Base-by-base conservation (phyloP, 1,284 basidiomycete genomes). In the Sporisorium sorghi region DNA sequence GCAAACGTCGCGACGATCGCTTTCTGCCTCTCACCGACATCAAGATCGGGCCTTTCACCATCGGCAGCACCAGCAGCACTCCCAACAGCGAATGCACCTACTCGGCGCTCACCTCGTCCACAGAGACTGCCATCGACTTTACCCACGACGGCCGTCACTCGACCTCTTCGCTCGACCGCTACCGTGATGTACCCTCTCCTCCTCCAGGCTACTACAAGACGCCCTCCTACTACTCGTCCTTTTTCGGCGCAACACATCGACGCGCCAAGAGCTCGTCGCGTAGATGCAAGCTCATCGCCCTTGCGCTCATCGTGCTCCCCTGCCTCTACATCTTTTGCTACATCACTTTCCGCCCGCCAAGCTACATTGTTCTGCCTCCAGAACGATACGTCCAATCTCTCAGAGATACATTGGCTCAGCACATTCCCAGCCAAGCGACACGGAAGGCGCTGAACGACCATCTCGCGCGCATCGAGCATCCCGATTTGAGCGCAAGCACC, bases 131-230 rank as follows among this genome's bases (percentile, higher is more conserved):
- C 33, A 52, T 60, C 54, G 60, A 64, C 28, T 35, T 58, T 6
- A 53, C 71, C 1, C 55, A 59, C n/a, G 35, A 23, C 48, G 37
- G 50, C 23, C 53, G 58, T 7, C 23, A 57, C 26, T 70, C 62
- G 14, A n/a, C 52, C 1, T 53, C 43, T 21, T 58, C 55, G 8
- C 47, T 62, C 33, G 69, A 63, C 24, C 35, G 21, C n/a, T 59
- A 58, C 39, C 26, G 23, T 12, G 51, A 43, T n/a, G 35, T 60
- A 14, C 24, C 42, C 1, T 64, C 70, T 3, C 63, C 66, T 42
- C 74, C 72, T 10, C 62, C 70, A 15, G 62, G 70, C 59, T 72
- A 72, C 62, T 68, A 72, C 49, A 60, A 65, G 44, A 54, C 58
- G 19, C 66, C 72, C 8, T 62, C 66, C 21, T 59, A 69, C 60